Evolutionary conservation across 768 basidiomycete species (phyloP).

Genomic region (Rhizopogon roseolus): DNA sequence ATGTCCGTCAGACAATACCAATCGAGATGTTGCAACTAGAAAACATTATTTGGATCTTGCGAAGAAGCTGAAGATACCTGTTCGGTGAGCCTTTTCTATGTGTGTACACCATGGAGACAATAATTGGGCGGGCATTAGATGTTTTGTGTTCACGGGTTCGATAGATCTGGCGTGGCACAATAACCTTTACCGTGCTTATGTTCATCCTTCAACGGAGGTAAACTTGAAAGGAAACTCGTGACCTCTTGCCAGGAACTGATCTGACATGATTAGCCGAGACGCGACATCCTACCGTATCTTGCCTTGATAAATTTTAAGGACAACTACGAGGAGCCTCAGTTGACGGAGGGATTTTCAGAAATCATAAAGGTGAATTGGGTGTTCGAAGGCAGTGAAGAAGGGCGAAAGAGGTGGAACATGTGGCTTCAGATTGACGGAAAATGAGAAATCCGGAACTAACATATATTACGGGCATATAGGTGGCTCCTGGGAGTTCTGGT

Average conservation of each 20-base stretch:
- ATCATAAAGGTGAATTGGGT: constrained; percentile 76
- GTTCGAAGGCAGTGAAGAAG: constrained; percentile 73
- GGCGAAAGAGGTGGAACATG: constrained; percentile 70
- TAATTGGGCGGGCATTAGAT: constrained; percentile 34
- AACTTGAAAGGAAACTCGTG: not conserved
- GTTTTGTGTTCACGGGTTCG: constrained; percentile 71
- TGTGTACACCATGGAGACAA: not conserved
- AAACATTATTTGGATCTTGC: constrained; percentile 69
- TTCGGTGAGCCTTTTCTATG: constrained; percentile 40
- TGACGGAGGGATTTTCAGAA: constrained; percentile 72
- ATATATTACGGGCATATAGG: not conserved
- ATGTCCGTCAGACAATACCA: constrained; percentile 76
- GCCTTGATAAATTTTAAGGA: constrained; percentile 57
- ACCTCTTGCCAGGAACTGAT: not conserved
- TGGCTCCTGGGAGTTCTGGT: not conserved
- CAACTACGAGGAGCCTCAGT: constrained; percentile 60
- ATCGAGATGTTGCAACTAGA: constrained; percentile 67
- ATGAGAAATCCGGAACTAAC: constrained; percentile 22
- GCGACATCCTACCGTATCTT: constrained; percentile 52
- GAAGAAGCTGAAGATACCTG: constrained; percentile 43
- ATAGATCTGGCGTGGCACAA: constrained; percentile 91
- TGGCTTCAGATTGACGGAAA: constrained; percentile 82
- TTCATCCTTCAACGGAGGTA: constrained; percentile 39
- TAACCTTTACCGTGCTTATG: constrained; percentile 80
- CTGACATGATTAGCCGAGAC: constrained; percentile 32